These are phyloP conservation scores for Capronia coronata DNA, from an alignment of 2,329 filamentous ascomycete genomes.

Conservation along the genomic window DNA sequence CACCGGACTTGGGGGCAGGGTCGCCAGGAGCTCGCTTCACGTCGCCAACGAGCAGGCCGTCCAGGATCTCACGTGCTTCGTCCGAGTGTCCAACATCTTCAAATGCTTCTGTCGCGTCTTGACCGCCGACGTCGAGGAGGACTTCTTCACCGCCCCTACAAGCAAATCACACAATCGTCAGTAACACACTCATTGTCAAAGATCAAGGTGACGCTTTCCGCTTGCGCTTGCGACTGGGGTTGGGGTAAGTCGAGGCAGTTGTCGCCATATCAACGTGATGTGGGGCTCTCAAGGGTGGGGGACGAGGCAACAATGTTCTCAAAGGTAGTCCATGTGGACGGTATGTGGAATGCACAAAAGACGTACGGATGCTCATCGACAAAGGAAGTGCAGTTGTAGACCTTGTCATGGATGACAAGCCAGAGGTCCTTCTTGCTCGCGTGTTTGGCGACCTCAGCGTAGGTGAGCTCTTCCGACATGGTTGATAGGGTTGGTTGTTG, in stretches of 20 bases:
- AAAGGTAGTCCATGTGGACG: neutral
- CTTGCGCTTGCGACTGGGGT: neutral
- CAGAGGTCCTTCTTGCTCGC: slow-evolving; percentile 88
- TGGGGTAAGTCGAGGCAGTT: neutral
- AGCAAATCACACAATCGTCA: neutral
- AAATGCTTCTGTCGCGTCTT: slow-evolving; percentile 95
- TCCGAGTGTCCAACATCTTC: slow-evolving; percentile 99
- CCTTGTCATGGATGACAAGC: slow-evolving; percentile 89
- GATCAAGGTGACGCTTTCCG: neutral
- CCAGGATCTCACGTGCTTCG: slow-evolving; percentile 91
- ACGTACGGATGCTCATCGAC: slow-evolving; percentile 92
- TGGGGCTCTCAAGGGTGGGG: slow-evolving; percentile 19
- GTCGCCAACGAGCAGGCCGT: slow-evolving; percentile 64
- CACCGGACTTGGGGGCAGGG: slow-evolving; percentile 60
- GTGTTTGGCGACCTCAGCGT: slow-evolving; percentile 75
- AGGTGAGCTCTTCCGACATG: slow-evolving; percentile 60
- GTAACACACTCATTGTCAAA: neutral
- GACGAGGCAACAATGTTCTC: slow-evolving; percentile 4
- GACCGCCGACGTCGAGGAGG: slow-evolving; percentile 87
- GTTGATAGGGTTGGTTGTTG: slow-evolving; percentile 17
- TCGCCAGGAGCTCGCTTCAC: slow-evolving; percentile 83
- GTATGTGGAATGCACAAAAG: slow-evolving; percentile 4
- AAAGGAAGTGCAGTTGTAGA: slow-evolving; percentile 86
- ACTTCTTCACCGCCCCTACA: slow-evolving; percentile 94
- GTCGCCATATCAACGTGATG: slow-evolving; percentile 3